phyloP scores from a whole-genome alignment of 345 rosid species.

The Mangifera indica region DNA sequence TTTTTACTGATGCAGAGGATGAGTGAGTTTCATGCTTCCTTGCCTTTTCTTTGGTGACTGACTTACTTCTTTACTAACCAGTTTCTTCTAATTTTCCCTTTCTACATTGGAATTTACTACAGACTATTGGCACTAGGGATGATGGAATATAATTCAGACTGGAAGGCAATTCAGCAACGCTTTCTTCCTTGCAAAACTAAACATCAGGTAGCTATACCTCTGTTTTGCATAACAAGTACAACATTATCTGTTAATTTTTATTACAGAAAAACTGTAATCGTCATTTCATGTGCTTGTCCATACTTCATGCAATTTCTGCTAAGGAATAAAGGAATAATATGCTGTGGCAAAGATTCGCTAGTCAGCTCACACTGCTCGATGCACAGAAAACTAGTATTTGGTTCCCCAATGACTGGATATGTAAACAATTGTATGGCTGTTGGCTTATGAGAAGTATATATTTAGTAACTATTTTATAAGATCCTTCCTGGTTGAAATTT shows the following conservation, averaged over 20 bases:
- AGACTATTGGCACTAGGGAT: slow-evolving; percentile 88
- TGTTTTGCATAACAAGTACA: not conserved
- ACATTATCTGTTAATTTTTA: not conserved
- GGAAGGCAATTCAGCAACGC: slow-evolving; percentile 89
- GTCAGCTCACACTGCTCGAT: not conserved
- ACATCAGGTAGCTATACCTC: slow-evolving; percentile 65
- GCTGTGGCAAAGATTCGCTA: not conserved
- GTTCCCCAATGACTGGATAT: not conserved
- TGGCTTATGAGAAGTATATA: not conserved
- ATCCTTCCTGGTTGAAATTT: not conserved
- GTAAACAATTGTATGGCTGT: not conserved
- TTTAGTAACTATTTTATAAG: too few relatives aligned
- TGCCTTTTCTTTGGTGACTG: slow-evolving; percentile 12
- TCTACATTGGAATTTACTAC: slow-evolving; percentile 24
- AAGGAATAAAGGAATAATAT: slow-evolving; percentile 4
- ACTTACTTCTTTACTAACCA: not conserved
- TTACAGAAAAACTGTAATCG: not conserved
- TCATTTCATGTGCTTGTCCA: slow-evolving; percentile 1
- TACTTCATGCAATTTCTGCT: slow-evolving; percentile 4
- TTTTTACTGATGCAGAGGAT: slow-evolving; percentile 94
- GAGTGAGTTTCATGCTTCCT: slow-evolving; percentile 57
- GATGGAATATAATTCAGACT: slow-evolving; percentile 85
- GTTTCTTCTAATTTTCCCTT: not conserved
- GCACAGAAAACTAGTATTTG: not conserved
- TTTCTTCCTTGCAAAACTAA: slow-evolving; percentile 96